Conservation (phyloP, 345 rosid genomes). For the Gossypium longicalyx region DNA sequence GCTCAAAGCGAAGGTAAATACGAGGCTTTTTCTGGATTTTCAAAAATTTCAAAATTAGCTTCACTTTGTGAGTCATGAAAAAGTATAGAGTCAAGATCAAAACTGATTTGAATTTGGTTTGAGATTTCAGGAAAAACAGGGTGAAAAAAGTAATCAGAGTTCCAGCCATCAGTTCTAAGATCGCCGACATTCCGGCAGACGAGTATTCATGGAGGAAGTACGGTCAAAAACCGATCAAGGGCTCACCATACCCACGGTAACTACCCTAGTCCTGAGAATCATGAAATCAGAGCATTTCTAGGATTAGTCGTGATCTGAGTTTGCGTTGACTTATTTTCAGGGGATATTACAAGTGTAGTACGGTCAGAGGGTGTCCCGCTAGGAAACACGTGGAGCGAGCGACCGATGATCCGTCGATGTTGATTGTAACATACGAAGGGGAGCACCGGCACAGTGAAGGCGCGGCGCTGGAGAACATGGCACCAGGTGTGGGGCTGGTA, state of each 20-base stretch:
- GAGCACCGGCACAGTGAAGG: slow-evolving; percentile 69
- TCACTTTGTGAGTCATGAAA: neutral
- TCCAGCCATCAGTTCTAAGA: slow-evolving; percentile 80
- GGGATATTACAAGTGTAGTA: slow-evolving; percentile 92
- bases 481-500: slow-evolving; percentile 38
- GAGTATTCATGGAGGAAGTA: slow-evolving; percentile 95
- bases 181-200: slow-evolving; percentile 93
- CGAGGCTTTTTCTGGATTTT: neutral
- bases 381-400: slow-evolving; percentile 98
- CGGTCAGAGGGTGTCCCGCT: slow-evolving; percentile 83
- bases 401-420: slow-evolving; percentile 75
- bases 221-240: slow-evolving; percentile 97
- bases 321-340: slow-evolving; percentile 25
- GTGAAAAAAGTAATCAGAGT: slow-evolving; percentile 72
- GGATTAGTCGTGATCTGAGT: neutral
- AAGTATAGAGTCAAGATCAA: no score
- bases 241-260: slow-evolving; percentile 95
- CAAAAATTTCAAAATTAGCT: neutral
- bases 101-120: neutral
- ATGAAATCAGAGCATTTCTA: no score
- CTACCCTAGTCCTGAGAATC: neutral
- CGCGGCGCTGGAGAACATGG: slow-evolving; percentile 50
- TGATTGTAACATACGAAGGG: slow-evolving; percentile 89
- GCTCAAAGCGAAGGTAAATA: slow-evolving; percentile 75
- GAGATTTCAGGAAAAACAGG: slow-evolving; percentile 55